Evolutionary conservation across 495 filamentous ascomycete species (phyloP).

Genomic region (Penicillium cinerascens): DNA sequence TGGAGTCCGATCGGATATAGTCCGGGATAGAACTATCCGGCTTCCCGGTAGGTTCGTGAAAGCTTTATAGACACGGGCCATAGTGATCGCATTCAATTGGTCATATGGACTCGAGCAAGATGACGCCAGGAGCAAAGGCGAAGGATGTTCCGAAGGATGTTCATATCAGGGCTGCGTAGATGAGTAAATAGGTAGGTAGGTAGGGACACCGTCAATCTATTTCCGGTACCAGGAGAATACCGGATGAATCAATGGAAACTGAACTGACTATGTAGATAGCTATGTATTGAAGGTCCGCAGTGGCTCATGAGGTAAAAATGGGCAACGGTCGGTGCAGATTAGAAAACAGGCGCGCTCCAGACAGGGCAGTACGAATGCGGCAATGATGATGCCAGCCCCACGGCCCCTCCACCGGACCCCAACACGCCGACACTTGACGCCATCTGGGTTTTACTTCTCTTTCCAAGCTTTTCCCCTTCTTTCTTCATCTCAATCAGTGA

Average conservation of each 20-base stretch:
- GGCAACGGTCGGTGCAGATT: neutral
- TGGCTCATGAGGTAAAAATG: neutral
- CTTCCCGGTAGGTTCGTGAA: neutral
- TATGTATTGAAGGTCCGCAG: neutral
- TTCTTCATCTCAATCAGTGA: neutral
- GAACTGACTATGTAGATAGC: neutral
- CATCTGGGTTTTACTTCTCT: constrained; percentile 21
- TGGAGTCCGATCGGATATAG: neutral
- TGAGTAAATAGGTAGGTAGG: neutral
- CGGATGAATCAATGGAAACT: neutral
- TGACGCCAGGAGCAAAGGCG: neutral
- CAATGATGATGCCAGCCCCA: constrained; percentile 35
- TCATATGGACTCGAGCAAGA: neutral
- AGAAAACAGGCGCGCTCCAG: neutral
- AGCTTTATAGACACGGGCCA: neutral
- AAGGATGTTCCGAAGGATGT: no score
- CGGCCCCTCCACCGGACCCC: constrained; percentile 41
- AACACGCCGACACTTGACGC: constrained; percentile 37
- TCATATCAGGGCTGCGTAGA: neutral
- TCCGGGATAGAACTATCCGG: neutral
- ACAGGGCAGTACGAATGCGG: no score
- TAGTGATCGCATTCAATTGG: neutral
- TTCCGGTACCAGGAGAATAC: neutral
- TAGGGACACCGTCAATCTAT: neutral
- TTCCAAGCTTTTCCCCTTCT: constrained; percentile 8